Conservation (phyloP, 257 asterid genomes). For the Hygrophila difformis region DNA sequence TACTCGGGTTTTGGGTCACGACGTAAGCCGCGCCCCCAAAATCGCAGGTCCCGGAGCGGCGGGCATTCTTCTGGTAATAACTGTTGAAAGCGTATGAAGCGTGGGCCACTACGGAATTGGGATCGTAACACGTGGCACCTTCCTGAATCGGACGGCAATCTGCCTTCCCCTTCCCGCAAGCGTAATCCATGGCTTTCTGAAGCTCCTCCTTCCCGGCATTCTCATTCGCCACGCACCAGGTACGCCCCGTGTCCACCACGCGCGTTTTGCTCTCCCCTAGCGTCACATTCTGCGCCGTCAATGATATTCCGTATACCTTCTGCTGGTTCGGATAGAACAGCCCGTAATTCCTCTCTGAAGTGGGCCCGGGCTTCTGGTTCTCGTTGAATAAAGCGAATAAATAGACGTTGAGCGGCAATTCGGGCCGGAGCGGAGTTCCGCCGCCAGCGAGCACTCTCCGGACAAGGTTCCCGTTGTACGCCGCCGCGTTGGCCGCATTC, state of each 20-base stretch:
- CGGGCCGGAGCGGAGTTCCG: constrained; percentile 74
- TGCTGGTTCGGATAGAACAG: constrained; percentile 54
- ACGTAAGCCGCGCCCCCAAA: constrained; percentile 73
- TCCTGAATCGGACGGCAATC: constrained; percentile 77
- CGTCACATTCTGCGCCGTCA: constrained; percentile 24
- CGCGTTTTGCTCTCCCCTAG: constrained; percentile 24
- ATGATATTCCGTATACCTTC: constrained; percentile 49
- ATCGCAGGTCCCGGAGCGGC: constrained; percentile 58
- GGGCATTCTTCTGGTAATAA: constrained; percentile 62
- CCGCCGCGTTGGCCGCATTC: constrained; percentile 39
- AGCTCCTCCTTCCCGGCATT: constrained; percentile 33
- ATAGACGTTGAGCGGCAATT: constrained; percentile 51
- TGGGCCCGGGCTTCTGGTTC: constrained; percentile 63
- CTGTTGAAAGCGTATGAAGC: constrained; percentile 91
- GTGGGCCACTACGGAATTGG: constrained; percentile 55
- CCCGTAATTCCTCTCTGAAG: constrained; percentile 66
- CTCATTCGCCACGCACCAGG: constrained; percentile 86
- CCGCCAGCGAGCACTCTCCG: constrained; percentile 47
- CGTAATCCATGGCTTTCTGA: constrained; percentile 54
- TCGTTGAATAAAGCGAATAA: constrained; percentile 87
- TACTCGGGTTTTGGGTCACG: constrained; percentile 69
- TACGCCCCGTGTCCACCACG: constrained; percentile 34
- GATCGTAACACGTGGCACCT: constrained; percentile 67
- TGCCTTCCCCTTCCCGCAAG: constrained; percentile 78
- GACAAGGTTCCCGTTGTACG: constrained; percentile 75